Conservation (phyloP, 345 rosid genomes). For the Gossypium australe region DNA sequence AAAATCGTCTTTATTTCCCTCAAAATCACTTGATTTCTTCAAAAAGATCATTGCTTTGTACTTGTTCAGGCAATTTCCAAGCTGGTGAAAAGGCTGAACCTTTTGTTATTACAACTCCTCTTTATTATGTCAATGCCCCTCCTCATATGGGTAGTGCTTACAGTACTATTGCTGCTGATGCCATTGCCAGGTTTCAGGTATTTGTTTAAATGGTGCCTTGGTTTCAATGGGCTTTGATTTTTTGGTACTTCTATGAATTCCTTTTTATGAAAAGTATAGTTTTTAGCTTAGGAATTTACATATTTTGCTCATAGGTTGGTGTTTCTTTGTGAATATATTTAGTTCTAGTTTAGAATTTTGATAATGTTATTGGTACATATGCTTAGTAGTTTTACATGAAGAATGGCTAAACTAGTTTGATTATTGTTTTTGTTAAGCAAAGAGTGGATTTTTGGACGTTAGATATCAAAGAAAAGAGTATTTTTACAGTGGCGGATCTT, state of each 20-base stretch:
- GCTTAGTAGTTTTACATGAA: neutral
- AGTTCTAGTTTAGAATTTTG: neutral
- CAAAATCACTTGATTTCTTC: constrained; percentile 30
- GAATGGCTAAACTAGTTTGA: neutral
- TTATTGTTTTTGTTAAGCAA: neutral
- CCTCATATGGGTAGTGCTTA: constrained; percentile 99
- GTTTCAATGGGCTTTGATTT: neutral
- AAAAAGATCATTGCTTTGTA: constrained; percentile 41
- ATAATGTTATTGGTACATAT: neutral
- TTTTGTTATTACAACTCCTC: constrained; percentile 88
- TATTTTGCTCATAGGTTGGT: neutral
- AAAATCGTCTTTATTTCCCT: constrained; percentile 34
- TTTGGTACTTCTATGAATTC: neutral
- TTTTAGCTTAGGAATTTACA: neutral
- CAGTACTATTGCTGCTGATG: constrained; percentile 95
- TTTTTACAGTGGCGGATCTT: neutral
- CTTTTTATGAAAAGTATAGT: neutral
- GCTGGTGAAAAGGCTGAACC: constrained; percentile 30
- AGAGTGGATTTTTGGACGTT: neutral
- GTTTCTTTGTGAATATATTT: neutral
- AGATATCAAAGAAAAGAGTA: neutral
- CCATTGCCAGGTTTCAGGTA: constrained; percentile 94
- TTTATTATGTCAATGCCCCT: constrained; percentile 98
- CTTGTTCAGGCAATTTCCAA: constrained; percentile 28
- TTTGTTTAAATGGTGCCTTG: neutral